phyloP scores from a whole-genome alignment of 148 eudicot species.

The Rhododendron molle region DNA sequence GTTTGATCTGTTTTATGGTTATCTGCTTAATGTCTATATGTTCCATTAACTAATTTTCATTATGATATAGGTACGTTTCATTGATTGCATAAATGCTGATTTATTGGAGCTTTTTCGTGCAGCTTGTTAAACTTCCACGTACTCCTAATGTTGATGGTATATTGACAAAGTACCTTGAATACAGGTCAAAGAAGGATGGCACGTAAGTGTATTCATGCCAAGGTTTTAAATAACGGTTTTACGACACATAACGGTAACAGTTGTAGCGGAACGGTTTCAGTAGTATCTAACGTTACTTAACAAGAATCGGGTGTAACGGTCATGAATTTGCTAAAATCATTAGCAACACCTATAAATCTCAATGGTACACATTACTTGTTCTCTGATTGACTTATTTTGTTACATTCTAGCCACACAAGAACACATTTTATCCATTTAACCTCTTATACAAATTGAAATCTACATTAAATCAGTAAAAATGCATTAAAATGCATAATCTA shows the following conservation, averaged over 20 bases:
- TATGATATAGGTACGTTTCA: background rate
- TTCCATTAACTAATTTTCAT: background rate
- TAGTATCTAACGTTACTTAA: background rate
- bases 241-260: background rate
- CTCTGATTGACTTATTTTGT: no score
- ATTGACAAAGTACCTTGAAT: constrained; percentile 78
- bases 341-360: no score
- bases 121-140: constrained; percentile 92
- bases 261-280: background rate
- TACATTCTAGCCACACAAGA: no score
- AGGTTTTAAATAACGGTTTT: background rate
- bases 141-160: constrained; percentile 84
- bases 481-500: background rate
- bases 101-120: constrained; percentile 28
- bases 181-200: constrained; percentile 78
- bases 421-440: background rate
- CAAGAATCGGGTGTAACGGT: background rate
- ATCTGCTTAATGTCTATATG: background rate
- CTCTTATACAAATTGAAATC: background rate
- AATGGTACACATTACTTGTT: no score
- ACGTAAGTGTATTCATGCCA: constrained; percentile 47
- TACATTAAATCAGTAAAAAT: background rate
- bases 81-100: background rate
- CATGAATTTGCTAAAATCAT: background rate
- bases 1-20: background rate